phyloP scores from a whole-genome alignment of 306 rosid species.

The Medicago arabica region DNA sequence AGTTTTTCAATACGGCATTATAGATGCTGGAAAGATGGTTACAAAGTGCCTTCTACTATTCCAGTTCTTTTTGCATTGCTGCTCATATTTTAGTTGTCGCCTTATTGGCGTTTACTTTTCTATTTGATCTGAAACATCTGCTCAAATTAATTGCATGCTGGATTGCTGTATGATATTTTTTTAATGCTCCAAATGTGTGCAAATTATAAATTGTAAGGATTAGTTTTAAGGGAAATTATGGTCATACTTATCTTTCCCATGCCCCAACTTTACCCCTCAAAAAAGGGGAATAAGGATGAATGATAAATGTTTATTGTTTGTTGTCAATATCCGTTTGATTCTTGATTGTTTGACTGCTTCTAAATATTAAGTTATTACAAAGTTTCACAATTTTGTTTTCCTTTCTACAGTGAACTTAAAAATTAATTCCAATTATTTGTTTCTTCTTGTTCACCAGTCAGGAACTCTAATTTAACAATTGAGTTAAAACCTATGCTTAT shows the following conservation, averaged over 20 bases:
- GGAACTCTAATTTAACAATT: slow-evolving; percentile 33
- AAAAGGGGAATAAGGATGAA: slow-evolving; percentile 9
- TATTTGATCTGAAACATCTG: slow-evolving; percentile 15
- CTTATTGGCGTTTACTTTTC: slow-evolving; percentile 24
- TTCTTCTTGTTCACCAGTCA: slow-evolving; percentile 24
- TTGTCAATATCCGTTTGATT: slow-evolving; percentile 21
- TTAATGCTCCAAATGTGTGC: slow-evolving; percentile 20
- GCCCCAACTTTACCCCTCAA: neutral
- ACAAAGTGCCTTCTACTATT: slow-evolving; percentile 15
- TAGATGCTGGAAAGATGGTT: slow-evolving; percentile 29
- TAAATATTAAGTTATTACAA: neutral
- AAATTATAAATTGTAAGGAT: slow-evolving; percentile 24
- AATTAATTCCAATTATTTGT: slow-evolving; percentile 2
- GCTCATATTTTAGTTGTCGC: neutral
- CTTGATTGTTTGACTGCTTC: slow-evolving; percentile 22
- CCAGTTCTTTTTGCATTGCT: slow-evolving; percentile 1
- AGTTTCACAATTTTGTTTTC: slow-evolving; percentile 23
- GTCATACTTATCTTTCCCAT: slow-evolving; percentile 20
- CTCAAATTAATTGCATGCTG: slow-evolving; percentile 29
- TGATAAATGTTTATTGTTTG: slow-evolving; percentile 12
- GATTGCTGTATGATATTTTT: slow-evolving; percentile 12
- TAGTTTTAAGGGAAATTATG: slow-evolving; percentile 14
- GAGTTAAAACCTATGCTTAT: slow-evolving; percentile 35
- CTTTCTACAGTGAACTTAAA: slow-evolving; percentile 16
- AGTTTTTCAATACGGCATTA: slow-evolving; percentile 17